Percentiles rank a stretch among this genome's conserved stretches.
Conservation (phyloP, 2,329 filamentous ascomycete genomes). For the Drechslera avenae region DNA sequence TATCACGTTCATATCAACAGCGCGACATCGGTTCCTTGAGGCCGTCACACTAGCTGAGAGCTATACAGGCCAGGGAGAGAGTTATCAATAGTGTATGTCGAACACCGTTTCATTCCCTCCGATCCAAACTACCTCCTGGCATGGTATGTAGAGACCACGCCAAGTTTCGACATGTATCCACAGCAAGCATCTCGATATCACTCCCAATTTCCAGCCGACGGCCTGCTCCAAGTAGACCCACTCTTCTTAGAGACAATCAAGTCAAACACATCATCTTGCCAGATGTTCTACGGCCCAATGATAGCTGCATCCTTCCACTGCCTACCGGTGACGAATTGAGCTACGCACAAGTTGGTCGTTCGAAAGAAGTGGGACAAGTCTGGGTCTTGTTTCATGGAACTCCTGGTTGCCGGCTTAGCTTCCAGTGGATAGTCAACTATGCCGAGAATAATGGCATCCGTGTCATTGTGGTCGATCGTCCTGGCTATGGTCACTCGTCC, state of each 20-base stretch:
- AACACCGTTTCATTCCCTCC: background rate
- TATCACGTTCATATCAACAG: no score
- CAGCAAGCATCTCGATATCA: background rate
- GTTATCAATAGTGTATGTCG: background rate
- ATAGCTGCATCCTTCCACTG: background rate
- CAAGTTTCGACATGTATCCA: background rate
- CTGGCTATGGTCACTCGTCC: background rate
- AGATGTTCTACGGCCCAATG: background rate
- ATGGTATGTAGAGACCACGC: background rate
- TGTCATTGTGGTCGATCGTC: background rate
- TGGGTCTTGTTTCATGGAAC: constrained; percentile 3
- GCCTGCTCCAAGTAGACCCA: background rate
- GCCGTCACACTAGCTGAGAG: background rate
- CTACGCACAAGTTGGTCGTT: constrained; percentile 1
- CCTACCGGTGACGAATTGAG: background rate
- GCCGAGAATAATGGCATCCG: constrained; percentile 1
- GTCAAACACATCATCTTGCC: background rate
- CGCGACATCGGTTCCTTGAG: no score
- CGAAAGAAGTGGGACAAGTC: background rate
- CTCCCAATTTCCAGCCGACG: background rate
- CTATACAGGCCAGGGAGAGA: background rate
- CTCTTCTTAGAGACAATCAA: background rate
- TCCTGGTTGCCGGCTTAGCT: background rate
- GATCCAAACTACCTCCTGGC: background rate
- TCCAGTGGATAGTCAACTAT: background rate